A percentile compares a stretch with the other conserved stretches of the same genome.
Evolutionary conservation across 1,284 basidiomycete genomes (phyloP).

Genomic region (Cryptococcus amylolentus): DNA sequence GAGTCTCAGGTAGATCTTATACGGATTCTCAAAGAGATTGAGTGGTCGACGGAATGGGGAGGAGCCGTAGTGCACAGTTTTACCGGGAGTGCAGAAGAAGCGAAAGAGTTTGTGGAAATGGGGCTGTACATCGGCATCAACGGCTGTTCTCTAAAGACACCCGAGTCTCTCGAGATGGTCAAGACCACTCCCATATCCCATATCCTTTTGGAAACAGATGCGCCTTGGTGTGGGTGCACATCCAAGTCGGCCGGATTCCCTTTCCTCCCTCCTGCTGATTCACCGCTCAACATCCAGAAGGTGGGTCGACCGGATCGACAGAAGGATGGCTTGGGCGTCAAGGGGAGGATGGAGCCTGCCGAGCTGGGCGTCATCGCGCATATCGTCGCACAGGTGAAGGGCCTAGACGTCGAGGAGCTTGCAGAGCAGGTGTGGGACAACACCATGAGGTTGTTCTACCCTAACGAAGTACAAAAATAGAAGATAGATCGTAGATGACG

Average conservation of each 20-base stretch:
- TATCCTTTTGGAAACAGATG: slow-evolving; percentile 78
- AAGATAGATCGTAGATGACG: neutral
- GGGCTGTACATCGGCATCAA: slow-evolving; percentile 74
- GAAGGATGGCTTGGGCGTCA: slow-evolving; percentile 62
- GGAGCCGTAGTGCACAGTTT: slow-evolving; percentile 85
- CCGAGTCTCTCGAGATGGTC: slow-evolving; percentile 63
- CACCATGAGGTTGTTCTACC: slow-evolving; percentile 60
- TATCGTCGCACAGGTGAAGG: slow-evolving; percentile 63
- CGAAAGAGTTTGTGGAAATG: slow-evolving; percentile 67
- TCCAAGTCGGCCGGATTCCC: slow-evolving; percentile 68
- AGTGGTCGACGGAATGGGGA: slow-evolving; percentile 55
- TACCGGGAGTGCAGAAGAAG: slow-evolving; percentile 68
- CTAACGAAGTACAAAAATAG: slow-evolving; percentile 11
- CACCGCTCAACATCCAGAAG: slow-evolving; percentile 55
- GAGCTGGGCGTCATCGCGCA: slow-evolving; percentile 63
- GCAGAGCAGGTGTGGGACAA: slow-evolving; percentile 64
- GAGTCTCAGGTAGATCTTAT: slow-evolving; percentile 70
- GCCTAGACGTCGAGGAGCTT: slow-evolving; percentile 59
- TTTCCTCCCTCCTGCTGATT: slow-evolving; percentile 52
- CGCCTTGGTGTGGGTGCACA: slow-evolving; percentile 79
- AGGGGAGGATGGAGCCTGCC: slow-evolving; percentile 77
- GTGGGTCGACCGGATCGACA: slow-evolving; percentile 65
- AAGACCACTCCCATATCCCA: slow-evolving; percentile 62
- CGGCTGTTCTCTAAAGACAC: slow-evolving; percentile 79
- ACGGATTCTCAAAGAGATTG: slow-evolving; percentile 47